phyloP scores from a whole-genome alignment of 495 filamentous ascomycete species.

The Neurospora discreta region DNA sequence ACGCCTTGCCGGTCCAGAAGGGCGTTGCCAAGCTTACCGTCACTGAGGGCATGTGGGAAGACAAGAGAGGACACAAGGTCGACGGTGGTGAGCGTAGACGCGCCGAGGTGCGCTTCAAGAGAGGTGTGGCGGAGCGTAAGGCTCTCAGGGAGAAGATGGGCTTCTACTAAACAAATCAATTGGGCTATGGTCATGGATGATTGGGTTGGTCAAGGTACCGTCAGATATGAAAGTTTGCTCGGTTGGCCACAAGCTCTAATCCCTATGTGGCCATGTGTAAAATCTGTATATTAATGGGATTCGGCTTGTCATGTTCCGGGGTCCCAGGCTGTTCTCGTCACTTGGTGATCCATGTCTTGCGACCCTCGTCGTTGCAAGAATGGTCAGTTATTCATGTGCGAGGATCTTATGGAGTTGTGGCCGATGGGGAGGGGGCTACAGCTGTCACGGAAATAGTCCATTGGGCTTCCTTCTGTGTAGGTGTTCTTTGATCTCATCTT shows the following conservation, averaged over 20 bases:
- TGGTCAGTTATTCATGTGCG: not conserved
- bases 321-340: not conserved
- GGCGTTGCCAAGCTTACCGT: slow-evolving; percentile 53
- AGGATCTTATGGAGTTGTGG: not conserved
- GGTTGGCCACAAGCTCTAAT: not conserved
- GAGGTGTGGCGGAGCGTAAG: slow-evolving; percentile 36
- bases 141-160: slow-evolving; percentile 29
- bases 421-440: not conserved
- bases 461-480: not conserved
- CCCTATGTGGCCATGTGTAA: slow-evolving; percentile 7
- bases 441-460: not conserved
- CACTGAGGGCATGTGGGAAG: slow-evolving; percentile 84
- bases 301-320: not conserved
- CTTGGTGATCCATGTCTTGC: not conserved
- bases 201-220: not conserved
- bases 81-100: slow-evolving; percentile 91
- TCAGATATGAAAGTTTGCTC: not conserved
- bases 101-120: slow-evolving; percentile 61
- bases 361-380: not conserved
- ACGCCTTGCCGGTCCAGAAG: slow-evolving; percentile 52
- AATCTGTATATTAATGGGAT: slow-evolving; percentile 19
- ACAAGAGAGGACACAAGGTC: slow-evolving; percentile 72
- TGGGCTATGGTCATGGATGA: not conserved
- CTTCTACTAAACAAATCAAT: slow-evolving; percentile 9
- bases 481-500: not conserved